phyloP scores from a whole-genome alignment of 2,329 filamentous ascomycete species.

The Boeremia exigua region DNA sequence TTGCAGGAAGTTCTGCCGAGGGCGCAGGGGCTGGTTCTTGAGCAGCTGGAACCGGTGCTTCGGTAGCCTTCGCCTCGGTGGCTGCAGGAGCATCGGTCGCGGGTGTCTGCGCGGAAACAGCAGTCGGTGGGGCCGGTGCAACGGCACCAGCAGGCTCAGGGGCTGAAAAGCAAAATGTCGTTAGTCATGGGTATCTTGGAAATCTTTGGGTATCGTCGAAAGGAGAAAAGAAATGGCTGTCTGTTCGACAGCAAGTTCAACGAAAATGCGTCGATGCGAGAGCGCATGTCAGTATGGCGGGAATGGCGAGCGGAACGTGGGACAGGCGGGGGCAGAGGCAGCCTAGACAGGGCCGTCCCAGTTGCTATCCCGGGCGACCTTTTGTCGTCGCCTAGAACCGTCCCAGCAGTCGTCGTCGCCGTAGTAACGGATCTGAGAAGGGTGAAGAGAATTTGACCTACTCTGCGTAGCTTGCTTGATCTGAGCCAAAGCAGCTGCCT shows the following conservation, averaged over 20 bases:
- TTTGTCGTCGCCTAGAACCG: constrained; percentile 32
- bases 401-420: constrained; percentile 18
- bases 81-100: constrained; percentile 24
- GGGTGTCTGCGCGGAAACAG: constrained; percentile 32
- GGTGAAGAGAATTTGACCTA: constrained; percentile 35
- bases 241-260: not conserved
- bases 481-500: constrained; percentile 37
- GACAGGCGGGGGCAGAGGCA: not conserved
- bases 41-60: constrained; percentile 9
- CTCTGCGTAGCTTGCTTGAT: constrained; percentile 44
- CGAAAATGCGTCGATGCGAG: not conserved
- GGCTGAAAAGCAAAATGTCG: constrained; percentile 29
- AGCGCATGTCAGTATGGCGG: not conserved
- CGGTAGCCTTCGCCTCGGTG: constrained; percentile 26
- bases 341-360: constrained; percentile 15
- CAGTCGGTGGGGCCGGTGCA: constrained; percentile 39
- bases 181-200: constrained; percentile 25
- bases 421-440: constrained; percentile 8
- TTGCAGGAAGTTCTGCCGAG: constrained; percentile 7
- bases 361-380: constrained; percentile 23
- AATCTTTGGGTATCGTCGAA: constrained; percentile 26
- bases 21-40: constrained; percentile 16
- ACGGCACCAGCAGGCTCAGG: constrained; percentile 42
- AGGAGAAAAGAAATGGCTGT: constrained; percentile 15
- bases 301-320: not conserved